phyloP scores from a whole-genome alignment of 116 monocot genomes.

The Cymodocea nodosa region DNA sequence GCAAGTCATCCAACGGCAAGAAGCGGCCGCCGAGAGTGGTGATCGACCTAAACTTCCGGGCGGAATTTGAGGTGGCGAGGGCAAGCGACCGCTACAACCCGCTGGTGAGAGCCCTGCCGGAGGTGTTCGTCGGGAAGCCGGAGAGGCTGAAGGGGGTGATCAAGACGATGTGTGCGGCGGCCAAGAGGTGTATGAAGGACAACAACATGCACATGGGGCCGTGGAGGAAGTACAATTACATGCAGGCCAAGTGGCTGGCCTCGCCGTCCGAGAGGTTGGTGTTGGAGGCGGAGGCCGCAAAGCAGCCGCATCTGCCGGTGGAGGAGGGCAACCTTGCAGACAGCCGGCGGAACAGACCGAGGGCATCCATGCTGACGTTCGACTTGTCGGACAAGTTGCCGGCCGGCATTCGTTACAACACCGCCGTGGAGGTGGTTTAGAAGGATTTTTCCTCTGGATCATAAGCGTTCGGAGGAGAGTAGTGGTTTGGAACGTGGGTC shows the following conservation, averaged over 20 bases:
- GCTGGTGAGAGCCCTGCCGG: slow-evolving; percentile 56
- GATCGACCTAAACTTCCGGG: slow-evolving; percentile 61
- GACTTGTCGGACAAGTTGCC: slow-evolving; percentile 17
- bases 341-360: neutral
- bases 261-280: slow-evolving; percentile 26
- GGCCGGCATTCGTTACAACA: slow-evolving; percentile 5
- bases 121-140: slow-evolving; percentile 72
- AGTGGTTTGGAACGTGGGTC: too few relatives aligned
- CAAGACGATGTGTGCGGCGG: slow-evolving; percentile 65
- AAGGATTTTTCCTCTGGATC: too few relatives aligned
- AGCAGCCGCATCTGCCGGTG: neutral
- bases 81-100: slow-evolving; percentile 42
- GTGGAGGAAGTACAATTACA: slow-evolving; percentile 96
- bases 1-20: slow-evolving; percentile 14
- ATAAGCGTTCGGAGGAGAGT: too few relatives aligned
- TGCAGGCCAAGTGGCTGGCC: slow-evolving; percentile 74
- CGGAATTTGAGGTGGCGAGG: slow-evolving; percentile 84
- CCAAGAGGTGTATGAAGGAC: slow-evolving; percentile 88
- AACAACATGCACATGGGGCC: slow-evolving; percentile 93
- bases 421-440: slow-evolving; percentile 12
- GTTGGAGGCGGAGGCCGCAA: neutral
- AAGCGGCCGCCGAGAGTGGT: slow-evolving; percentile 30
- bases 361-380: slow-evolving; percentile 17
- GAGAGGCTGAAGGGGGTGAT: slow-evolving; percentile 45
- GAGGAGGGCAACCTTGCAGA: neutral